Conservation (phyloP, 176 grass and related monocot species). For the Saccharum spontaneum region DNA sequence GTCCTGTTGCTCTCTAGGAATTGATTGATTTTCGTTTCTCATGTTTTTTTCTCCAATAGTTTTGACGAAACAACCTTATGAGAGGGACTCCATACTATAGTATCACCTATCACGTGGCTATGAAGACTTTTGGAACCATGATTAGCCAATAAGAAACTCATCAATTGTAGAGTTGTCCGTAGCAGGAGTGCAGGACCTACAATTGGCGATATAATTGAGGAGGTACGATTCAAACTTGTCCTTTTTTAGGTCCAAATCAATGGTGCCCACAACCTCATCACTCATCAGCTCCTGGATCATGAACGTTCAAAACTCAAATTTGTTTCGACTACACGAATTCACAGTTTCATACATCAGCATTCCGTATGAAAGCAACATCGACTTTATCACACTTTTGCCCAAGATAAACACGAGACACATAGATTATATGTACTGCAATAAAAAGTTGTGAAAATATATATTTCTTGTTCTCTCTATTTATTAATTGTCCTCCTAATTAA, state of each 20-base stretch:
- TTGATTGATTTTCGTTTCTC: neutral
- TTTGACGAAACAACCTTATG: neutral
- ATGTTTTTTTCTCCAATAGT: neutral
- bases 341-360: neutral
- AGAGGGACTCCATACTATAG: constrained; percentile 4
- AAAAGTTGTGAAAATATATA: neutral
- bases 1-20: constrained; percentile 26
- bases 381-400: neutral
- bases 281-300: neutral
- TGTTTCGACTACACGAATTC: neutral
- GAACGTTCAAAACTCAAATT: neutral
- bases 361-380: neutral
- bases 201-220: constrained; percentile 22
- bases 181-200: neutral
- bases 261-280: neutral
- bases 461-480: neutral
- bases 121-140: constrained; percentile 9
- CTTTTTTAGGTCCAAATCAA: constrained; percentile 45
- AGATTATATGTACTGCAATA: too few species aligned
- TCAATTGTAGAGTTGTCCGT: neutral
- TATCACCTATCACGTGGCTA: constrained; percentile 33
- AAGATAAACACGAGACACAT: neutral
- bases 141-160: constrained; percentile 26
- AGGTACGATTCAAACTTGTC: constrained; percentile 33
- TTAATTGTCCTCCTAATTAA: neutral